phyloP scores from a whole-genome alignment of 176 grass and related monocot species.

The Oryza rufipogon region DNA sequence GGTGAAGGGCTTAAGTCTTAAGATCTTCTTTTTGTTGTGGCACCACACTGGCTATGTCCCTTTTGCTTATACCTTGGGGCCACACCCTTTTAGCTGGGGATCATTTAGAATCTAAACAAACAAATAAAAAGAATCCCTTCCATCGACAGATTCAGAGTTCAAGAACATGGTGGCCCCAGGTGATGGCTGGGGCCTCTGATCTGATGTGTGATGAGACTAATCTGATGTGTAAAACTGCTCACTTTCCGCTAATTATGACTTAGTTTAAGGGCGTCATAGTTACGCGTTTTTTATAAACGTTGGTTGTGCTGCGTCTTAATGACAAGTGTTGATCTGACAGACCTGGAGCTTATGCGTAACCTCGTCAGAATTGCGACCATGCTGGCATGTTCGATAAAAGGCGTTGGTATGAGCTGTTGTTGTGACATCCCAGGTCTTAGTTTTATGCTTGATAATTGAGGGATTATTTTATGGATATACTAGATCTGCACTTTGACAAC shows the following conservation, averaged over 20 bases:
- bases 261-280: conserved; percentile 34
- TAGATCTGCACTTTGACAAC: conserved; percentile 4
- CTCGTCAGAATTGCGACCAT: conserved; percentile 44
- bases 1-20: conserved; percentile 16
- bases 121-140: background rate
- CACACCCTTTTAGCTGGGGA: conserved; percentile 32
- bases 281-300: conserved; percentile 30
- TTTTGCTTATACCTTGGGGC: conserved; percentile 35
- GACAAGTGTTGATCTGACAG: conserved; percentile 35
- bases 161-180: conserved; percentile 45
- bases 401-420: conserved; percentile 22
- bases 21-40: conserved; percentile 38
- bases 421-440: background rate
- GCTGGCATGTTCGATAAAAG: conserved; percentile 26
- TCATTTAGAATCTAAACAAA: conserved; percentile 31
- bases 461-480: conserved; percentile 14
- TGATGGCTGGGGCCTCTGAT: conserved; percentile 41
- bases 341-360: conserved; percentile 44
- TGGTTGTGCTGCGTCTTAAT: background rate
- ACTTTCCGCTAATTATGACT: conserved; percentile 40
- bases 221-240: conserved; percentile 58
- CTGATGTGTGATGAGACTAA: conserved; percentile 43
- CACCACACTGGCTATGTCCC: conserved; percentile 2
- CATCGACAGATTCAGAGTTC: conserved; percentile 35
- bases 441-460: conserved; percentile 19